Conservation (phyloP, 495 filamentous ascomycete genomes). For the Chaetomium fimeti region DNA sequence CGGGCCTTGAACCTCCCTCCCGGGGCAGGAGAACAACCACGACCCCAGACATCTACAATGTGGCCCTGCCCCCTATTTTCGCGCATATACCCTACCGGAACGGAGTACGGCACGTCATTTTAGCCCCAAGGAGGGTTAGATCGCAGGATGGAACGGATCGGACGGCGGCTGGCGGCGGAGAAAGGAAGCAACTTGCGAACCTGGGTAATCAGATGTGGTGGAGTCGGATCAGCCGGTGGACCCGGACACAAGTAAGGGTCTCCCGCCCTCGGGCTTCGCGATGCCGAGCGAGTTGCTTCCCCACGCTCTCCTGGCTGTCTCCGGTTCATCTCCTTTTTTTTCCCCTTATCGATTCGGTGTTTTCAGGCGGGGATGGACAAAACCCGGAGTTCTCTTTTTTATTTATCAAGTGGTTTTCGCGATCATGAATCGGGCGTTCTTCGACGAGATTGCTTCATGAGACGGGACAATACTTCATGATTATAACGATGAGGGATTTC, state of each 20-base stretch:
- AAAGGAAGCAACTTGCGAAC: background rate
- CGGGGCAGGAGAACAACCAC: background rate
- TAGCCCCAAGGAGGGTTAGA: constrained; percentile 3
- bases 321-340: constrained; percentile 4
- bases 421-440: background rate
- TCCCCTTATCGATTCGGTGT: constrained; percentile 5
- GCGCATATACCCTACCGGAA: constrained; percentile 17
- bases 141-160: constrained; percentile 12
- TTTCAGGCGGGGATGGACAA: background rate
- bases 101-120: constrained; percentile 14
- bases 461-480: background rate
- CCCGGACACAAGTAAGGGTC: background rate
- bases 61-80: constrained; percentile 5
- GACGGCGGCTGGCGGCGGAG: background rate
- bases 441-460: background rate
- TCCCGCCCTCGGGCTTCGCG: background rate
- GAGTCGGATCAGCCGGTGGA: constrained; percentile 7
- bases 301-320: background rate
- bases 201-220: constrained; percentile 6
- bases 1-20: background rate
- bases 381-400: background rate
- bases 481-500: background rate
- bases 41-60: too few relatives aligned
- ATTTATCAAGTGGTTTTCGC: too few relatives aligned
- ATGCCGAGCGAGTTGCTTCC: background rate